These are phyloP conservation scores for Astrothelium subdiscretum DNA, from an alignment of 495 filamentous ascomycete species.

Conservation along the genomic window DNA sequence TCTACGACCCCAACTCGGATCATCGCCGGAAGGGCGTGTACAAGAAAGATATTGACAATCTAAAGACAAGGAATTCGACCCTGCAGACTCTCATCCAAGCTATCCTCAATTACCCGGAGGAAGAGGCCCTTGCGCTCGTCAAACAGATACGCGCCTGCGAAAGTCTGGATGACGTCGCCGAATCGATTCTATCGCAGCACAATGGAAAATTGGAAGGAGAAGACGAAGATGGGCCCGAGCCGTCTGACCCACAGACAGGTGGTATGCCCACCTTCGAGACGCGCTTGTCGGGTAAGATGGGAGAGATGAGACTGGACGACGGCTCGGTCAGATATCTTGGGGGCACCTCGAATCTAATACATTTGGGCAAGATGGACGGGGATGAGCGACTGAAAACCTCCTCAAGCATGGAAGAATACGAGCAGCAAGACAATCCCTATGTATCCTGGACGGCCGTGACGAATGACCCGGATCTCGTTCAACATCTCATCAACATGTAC, in stretches of 20 bases:
- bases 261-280: slow-evolving; percentile 60
- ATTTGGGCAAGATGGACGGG: slow-evolving; percentile 45
- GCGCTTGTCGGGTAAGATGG: slow-evolving; percentile 86
- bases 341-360: slow-evolving; percentile 88
- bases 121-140: slow-evolving; percentile 71
- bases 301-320: slow-evolving; percentile 74
- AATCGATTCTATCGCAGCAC: slow-evolving; percentile 55
- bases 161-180: slow-evolving; percentile 79
- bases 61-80: slow-evolving; percentile 78
- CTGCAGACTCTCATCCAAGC: slow-evolving; percentile 87
- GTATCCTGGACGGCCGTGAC: slow-evolving; percentile 84
- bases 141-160: slow-evolving; percentile 84
- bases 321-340: slow-evolving; percentile 88
- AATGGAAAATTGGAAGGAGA: slow-evolving; percentile 29
- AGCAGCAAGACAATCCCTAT: slow-evolving; percentile 50
- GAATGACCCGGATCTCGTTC: slow-evolving; percentile 61
- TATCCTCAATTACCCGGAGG: slow-evolving; percentile 76
- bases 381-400: slow-evolving; percentile 7
- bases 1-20: slow-evolving; percentile 94
- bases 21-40: slow-evolving; percentile 94
- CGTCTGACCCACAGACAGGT: slow-evolving; percentile 23
- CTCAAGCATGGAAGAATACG: slow-evolving; percentile 30
- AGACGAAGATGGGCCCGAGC: slow-evolving; percentile 23
- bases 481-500: slow-evolving; percentile 91
- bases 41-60: slow-evolving; percentile 82